These are phyloP conservation scores for Gossypium raimondii DNA, from an alignment of 345 rosid genomes.

Conservation along the genomic window DNA sequence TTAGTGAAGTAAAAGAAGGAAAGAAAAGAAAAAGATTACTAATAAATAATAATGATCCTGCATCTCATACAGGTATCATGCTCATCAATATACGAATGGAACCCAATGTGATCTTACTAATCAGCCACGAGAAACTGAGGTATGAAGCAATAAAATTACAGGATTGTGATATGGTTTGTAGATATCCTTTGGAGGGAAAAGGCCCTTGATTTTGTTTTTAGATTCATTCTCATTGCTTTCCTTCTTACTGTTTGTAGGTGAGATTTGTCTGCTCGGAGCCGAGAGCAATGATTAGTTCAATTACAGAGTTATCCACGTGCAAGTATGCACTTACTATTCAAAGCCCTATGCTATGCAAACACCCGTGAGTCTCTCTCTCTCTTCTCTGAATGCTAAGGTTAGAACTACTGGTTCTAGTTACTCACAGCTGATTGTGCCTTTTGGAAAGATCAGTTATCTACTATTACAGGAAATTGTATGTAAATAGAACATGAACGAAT, in stretches of 20 bases:
- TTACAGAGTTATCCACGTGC: constrained; percentile 94
- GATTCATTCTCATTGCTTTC: not conserved
- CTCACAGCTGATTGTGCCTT: not conserved
- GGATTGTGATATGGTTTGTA: not conserved
- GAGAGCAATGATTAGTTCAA: constrained; percentile 79
- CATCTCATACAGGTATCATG: constrained; percentile 59
- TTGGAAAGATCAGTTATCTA: not conserved
- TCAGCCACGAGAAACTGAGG: constrained; percentile 89
- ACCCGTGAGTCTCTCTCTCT: constrained; percentile 56
- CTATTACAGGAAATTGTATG: not conserved
- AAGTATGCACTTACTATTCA: constrained; percentile 82
- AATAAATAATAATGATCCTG: not conserved
- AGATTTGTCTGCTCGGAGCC: constrained; percentile 94
- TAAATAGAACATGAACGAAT: not conserved
- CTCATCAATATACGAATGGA: constrained; percentile 82
- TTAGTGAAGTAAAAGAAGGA: not conserved
- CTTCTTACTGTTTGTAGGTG: constrained; percentile 47
- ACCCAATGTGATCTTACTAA: constrained; percentile 89
- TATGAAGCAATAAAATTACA: constrained; percentile 43
- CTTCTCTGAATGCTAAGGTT: not conserved
- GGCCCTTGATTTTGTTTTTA: not conserved
- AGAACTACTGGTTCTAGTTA: not conserved
- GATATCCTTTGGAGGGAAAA: not conserved
- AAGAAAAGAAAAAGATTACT: not conserved
- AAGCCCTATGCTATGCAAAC: constrained; percentile 82